These are phyloP conservation scores for Stephanodiscus minutulus DNA, from an alignment of 108 stramenopile genomes.

Conservation along the genomic window DNA sequence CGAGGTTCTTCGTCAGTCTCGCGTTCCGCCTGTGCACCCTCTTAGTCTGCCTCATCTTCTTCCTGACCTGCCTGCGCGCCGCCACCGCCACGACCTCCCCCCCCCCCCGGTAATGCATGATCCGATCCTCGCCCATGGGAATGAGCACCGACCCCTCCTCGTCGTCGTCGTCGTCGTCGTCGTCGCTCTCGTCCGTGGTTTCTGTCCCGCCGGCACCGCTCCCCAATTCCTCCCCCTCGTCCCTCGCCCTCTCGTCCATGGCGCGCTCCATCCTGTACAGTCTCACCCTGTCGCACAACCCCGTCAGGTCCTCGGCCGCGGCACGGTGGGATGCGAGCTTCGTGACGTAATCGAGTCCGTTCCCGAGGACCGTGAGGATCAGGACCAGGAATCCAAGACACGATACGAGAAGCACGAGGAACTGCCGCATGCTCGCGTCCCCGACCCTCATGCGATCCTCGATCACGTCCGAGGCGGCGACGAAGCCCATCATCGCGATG, in stretches of 20 bases:
- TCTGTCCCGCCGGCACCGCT: conserved; percentile 5
- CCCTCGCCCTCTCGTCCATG: conserved; percentile 32
- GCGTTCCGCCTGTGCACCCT: conserved; percentile 20
- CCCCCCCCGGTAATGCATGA: conserved; percentile 4
- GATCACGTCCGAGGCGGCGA: conserved; percentile 17
- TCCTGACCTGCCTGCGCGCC: conserved; percentile 8
- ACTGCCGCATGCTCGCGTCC: conserved; percentile 20
- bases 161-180: conserved; percentile 3
- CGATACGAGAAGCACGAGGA: conserved; percentile 19
- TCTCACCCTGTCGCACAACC: conserved; percentile 26
- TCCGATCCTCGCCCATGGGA: not conserved
- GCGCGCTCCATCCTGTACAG: conserved; percentile 35
- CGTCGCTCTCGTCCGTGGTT: not conserved
- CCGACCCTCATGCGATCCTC: conserved; percentile 13
- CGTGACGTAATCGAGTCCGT: conserved; percentile 27
- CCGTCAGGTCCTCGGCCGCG: conserved; percentile 26
- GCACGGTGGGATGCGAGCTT: conserved; percentile 27
- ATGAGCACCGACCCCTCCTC: conserved; percentile 8
- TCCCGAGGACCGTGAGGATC: conserved; percentile 6
- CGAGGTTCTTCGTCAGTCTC: conserved; percentile 19
- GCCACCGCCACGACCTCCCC: not conserved
- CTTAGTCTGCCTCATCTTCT: conserved; percentile 14
- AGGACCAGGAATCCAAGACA: conserved; percentile 27
- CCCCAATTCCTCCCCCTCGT: conserved; percentile 22
- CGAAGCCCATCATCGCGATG: conserved; percentile 23